Conservation (phyloP, 768 basidiomycete genomes). For the Mycena capillaripes region DNA sequence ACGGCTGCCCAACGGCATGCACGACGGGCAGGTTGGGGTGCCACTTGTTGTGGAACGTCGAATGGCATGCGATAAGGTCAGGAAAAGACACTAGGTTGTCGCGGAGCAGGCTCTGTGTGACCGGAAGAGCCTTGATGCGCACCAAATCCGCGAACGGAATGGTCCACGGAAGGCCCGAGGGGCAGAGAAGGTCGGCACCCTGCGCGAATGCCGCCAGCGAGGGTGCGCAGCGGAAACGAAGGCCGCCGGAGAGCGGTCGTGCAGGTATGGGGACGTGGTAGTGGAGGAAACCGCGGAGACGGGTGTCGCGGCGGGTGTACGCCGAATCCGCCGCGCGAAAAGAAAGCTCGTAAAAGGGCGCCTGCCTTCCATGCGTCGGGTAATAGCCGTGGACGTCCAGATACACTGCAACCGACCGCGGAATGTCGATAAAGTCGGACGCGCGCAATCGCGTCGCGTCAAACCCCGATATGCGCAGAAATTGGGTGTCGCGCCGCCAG, state of each 20-base stretch:
- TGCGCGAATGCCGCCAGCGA: neutral
- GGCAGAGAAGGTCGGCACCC: constrained; percentile 7
- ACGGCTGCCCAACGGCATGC: constrained; percentile 9
- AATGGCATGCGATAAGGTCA: constrained; percentile 2
- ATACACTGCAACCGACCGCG: neutral
- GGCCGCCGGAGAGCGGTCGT: constrained; percentile 18
- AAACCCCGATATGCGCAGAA: constrained; percentile 4
- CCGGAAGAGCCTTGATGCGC: neutral
- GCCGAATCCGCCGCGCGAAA: constrained; percentile 15
- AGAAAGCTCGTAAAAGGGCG: neutral
- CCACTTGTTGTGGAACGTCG: neutral
- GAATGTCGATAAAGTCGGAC: constrained; percentile 17
- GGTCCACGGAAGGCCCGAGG: constrained; percentile 4
- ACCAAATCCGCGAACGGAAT: constrained; percentile 12
- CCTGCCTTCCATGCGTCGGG: neutral
- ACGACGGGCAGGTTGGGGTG: constrained; percentile 2
- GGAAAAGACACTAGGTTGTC: constrained; percentile 12
- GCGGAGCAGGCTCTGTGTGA: constrained; percentile 15
- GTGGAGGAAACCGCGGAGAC: constrained; percentile 13
- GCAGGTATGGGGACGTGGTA: constrained; percentile 7
- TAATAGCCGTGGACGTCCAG: constrained; percentile 13
- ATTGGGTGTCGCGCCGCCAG: neutral
- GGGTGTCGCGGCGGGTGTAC: constrained; percentile 14
- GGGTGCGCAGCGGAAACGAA: constrained; percentile 18
- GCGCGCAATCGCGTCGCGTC: constrained; percentile 5